phyloP scores from a whole-genome alignment of 768 basidiomycete species.

The Hygrocybe punicea region DNA sequence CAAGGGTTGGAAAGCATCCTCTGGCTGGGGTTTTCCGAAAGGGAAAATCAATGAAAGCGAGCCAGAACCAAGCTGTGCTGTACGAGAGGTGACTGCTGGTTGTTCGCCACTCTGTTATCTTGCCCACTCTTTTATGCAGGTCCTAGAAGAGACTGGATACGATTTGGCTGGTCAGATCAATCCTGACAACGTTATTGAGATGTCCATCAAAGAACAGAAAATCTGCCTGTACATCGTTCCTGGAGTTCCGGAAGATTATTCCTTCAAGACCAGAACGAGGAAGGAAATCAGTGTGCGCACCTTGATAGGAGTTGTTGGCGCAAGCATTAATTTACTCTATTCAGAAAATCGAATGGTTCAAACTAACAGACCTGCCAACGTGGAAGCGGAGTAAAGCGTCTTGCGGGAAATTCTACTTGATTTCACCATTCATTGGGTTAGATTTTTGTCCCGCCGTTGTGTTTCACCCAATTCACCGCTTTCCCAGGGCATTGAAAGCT shows the following conservation, averaged over 20 bases:
- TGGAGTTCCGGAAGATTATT: constrained; percentile 81
- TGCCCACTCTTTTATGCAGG: constrained; percentile 46
- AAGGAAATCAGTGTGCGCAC: constrained; percentile 93
- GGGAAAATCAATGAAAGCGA: constrained; percentile 99
- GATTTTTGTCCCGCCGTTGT: constrained; percentile 18
- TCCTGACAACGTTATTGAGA: constrained; percentile 69
- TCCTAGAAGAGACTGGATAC: constrained; percentile 95
- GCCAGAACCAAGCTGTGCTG: constrained; percentile 75
- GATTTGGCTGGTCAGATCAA: constrained; percentile 70
- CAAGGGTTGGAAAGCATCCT: constrained; percentile 95
- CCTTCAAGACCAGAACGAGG: constrained; percentile 89
- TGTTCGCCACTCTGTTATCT: neutral
- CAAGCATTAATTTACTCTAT: constrained; percentile 14
- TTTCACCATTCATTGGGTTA: constrained; percentile 89
- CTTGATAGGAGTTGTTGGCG: constrained; percentile 3
- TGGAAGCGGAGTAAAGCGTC: constrained; percentile 78
- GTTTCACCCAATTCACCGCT: constrained; percentile 3
- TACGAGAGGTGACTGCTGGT: constrained; percentile 67
- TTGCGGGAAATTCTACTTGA: constrained; percentile 87
- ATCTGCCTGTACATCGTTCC: constrained; percentile 90
- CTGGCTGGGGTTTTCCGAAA: constrained; percentile 99
- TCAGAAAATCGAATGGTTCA: constrained; percentile 97
- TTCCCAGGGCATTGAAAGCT: constrained; percentile 55
- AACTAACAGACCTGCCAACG: constrained; percentile 81
- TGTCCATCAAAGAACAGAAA: constrained; percentile 85